phyloP scores from a whole-genome alignment of 371 early-diverging fungal species.

The Mucor mucedo region DNA sequence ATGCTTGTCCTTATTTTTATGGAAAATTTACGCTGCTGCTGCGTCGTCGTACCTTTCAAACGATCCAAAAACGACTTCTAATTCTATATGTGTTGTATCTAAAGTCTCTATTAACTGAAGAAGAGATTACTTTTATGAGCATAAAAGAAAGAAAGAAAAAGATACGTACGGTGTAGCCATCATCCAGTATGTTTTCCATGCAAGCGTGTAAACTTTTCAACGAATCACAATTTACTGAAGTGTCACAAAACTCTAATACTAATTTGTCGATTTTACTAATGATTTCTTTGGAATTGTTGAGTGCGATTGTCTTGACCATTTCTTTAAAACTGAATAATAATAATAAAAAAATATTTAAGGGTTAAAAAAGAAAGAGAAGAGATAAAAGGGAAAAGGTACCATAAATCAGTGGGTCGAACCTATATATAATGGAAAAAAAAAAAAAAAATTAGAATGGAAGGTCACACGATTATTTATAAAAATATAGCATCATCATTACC shows the following conservation, averaged over 20 bases:
- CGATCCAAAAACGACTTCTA: slow-evolving; percentile 37
- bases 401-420: slow-evolving; percentile 11
- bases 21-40: too few relatives aligned
- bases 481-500: slow-evolving; percentile 10
- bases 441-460: not conserved
- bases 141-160: not conserved
- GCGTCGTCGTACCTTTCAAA: slow-evolving; percentile 42
- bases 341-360: not conserved
- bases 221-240: slow-evolving; percentile 18
- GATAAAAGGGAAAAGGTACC: not conserved
- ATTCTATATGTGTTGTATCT: slow-evolving; percentile 19
- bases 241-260: slow-evolving; percentile 27
- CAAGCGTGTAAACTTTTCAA: slow-evolving; percentile 16
- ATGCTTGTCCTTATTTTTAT: too few relatives aligned
- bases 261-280: slow-evolving; percentile 16
- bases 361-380: slow-evolving; percentile 2
- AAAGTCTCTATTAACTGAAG: slow-evolving; percentile 2
- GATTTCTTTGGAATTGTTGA: not conserved
- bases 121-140: not conserved
- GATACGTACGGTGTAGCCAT: slow-evolving; percentile 22
- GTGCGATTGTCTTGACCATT: slow-evolving; percentile 6
- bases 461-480: slow-evolving; percentile 7
- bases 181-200: slow-evolving; percentile 17
- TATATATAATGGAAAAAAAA: not conserved
- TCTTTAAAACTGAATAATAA: slow-evolving; percentile 13